Evolutionary conservation across 1,284 basidiomycete species (phyloP).

Genomic region (Earliella scabrosa): DNA sequence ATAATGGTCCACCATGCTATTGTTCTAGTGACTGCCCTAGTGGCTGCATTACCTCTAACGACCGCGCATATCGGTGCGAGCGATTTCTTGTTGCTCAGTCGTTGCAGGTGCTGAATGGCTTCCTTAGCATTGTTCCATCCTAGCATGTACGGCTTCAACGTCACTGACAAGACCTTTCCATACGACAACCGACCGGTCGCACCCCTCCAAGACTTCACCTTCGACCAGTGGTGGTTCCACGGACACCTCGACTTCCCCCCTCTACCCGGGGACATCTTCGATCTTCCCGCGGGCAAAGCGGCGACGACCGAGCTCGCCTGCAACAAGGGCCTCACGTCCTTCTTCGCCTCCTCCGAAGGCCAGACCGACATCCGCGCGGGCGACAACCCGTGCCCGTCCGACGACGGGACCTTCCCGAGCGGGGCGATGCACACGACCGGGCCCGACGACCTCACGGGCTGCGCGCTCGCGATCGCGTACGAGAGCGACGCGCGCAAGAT

Average conservation of each 20-base stretch:
- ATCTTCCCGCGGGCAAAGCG: slow-evolving; percentile 57
- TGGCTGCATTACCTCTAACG: slow-evolving; percentile 29
- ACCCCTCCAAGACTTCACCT: slow-evolving; percentile 48
- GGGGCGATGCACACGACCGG: slow-evolving; percentile 60
- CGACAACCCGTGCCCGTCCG: slow-evolving; percentile 53
- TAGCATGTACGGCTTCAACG: slow-evolving; percentile 60
- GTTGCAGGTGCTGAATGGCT: too few relatives aligned
- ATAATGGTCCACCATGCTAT: slow-evolving; percentile 10
- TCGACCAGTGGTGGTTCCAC: slow-evolving; percentile 78
- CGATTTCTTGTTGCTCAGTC: not conserved
- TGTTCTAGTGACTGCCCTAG: slow-evolving; percentile 20
- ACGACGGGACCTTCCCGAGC: slow-evolving; percentile 38
- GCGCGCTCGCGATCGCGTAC: slow-evolving; percentile 76
- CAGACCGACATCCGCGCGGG: slow-evolving; percentile 51
- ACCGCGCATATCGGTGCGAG: slow-evolving; percentile 29
- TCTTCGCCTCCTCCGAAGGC: slow-evolving; percentile 53
- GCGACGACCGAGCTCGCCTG: slow-evolving; percentile 61
- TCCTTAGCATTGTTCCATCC: slow-evolving; percentile 38
- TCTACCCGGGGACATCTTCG: slow-evolving; percentile 57
- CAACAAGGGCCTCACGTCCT: slow-evolving; percentile 62
- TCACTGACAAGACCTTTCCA: slow-evolving; percentile 52
- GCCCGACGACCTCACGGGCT: slow-evolving; percentile 62
- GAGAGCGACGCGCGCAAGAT: slow-evolving; percentile 60
- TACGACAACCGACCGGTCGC: slow-evolving; percentile 46
- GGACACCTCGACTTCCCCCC: slow-evolving; percentile 64